phyloP scores from a whole-genome alignment of 2,329 filamentous ascomycete species.

The Ophiostoma quercus region DNA sequence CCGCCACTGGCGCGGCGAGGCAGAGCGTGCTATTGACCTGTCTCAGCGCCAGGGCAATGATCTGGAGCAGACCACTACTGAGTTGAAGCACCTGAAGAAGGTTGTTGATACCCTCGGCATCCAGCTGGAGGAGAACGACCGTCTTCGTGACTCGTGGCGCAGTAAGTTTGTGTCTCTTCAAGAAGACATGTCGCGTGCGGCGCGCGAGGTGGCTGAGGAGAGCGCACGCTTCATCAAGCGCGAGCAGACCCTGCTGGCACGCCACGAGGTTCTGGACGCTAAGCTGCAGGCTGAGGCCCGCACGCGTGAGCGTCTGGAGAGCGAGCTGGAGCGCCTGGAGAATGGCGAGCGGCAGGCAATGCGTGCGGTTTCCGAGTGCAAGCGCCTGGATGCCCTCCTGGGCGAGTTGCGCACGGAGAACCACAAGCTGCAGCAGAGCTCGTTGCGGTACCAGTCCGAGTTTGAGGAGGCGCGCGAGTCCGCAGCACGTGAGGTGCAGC shows the following conservation, averaged over 20 bases:
- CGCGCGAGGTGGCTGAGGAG: slow-evolving; percentile 75
- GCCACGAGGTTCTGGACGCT: slow-evolving; percentile 74
- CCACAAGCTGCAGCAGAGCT: slow-evolving; percentile 64
- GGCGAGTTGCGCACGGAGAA: slow-evolving; percentile 61
- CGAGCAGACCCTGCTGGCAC: slow-evolving; percentile 71
- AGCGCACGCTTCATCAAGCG: slow-evolving; percentile 73
- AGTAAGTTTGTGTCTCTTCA: slow-evolving; percentile 80
- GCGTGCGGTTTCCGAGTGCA: slow-evolving; percentile 57
- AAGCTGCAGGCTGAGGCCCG: slow-evolving; percentile 69
- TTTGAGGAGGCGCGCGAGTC: slow-evolving; percentile 78
- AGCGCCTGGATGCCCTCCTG: slow-evolving; percentile 53
- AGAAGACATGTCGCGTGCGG: slow-evolving; percentile 75
- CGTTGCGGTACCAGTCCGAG: slow-evolving; percentile 69
- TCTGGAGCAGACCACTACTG: slow-evolving; percentile 44
- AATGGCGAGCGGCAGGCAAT: slow-evolving; percentile 60
- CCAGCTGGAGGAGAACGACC: slow-evolving; percentile 80
- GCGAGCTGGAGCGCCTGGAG: slow-evolving; percentile 62
- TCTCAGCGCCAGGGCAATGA: slow-evolving; percentile 48
- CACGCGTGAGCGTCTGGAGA: slow-evolving; percentile 61
- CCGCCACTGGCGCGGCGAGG: slow-evolving; percentile 57
- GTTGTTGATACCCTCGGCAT: slow-evolving; percentile 67
- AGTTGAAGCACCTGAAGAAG: slow-evolving; percentile 69
- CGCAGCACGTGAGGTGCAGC: slow-evolving; percentile 72
- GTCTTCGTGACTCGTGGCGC: slow-evolving; percentile 77
- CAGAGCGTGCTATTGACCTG: slow-evolving; percentile 53